These are phyloP conservation scores for Candida argentea DNA, from an alignment of 805 yeast species.

Conservation along the genomic window DNA sequence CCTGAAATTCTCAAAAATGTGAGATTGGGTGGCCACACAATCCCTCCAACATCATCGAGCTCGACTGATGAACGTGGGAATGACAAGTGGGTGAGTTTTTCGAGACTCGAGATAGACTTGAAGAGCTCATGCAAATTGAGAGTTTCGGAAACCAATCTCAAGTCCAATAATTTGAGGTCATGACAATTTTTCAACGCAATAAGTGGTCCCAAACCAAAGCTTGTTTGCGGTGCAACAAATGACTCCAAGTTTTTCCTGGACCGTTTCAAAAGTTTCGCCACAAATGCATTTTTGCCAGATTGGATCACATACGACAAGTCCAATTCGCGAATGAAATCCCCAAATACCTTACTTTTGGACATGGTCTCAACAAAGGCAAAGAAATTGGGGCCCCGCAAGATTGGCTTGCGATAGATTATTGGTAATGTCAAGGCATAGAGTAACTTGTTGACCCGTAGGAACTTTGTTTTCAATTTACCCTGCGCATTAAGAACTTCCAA, in stretches of 20 bases:
- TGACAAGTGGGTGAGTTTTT: constrained; percentile 59
- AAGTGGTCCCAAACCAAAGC: constrained; percentile 86
- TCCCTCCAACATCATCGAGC: constrained; percentile 46
- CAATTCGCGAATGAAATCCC: constrained; percentile 50
- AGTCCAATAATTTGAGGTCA: constrained; percentile 54
- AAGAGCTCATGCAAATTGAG: constrained; percentile 76
- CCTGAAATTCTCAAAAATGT: constrained; percentile 74
- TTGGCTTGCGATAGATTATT: constrained; percentile 54
- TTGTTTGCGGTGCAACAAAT: constrained; percentile 88
- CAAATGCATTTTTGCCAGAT: constrained; percentile 83
- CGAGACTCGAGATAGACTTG: constrained; percentile 54
- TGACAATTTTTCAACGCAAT: constrained; percentile 69
- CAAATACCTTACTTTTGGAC: constrained; percentile 40
- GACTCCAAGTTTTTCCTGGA: constrained; percentile 55
- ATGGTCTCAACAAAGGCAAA: constrained; percentile 61
- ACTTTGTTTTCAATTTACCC: constrained; percentile 33
- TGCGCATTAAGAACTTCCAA: constrained; percentile 18
- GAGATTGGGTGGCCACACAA: constrained; percentile 71
- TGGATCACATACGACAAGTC: constrained; percentile 78
- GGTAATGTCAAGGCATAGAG: constrained; percentile 58
- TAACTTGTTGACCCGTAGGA: constrained; percentile 48
- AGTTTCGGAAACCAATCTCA: constrained; percentile 83
- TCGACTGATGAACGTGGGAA: constrained; percentile 83
- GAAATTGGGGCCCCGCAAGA: constrained; percentile 58
- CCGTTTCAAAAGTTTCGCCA: constrained; percentile 72